Evolutionary conservation across 1,284 basidiomycete species (phyloP).

Genomic region (Clitocybe nebularis): DNA sequence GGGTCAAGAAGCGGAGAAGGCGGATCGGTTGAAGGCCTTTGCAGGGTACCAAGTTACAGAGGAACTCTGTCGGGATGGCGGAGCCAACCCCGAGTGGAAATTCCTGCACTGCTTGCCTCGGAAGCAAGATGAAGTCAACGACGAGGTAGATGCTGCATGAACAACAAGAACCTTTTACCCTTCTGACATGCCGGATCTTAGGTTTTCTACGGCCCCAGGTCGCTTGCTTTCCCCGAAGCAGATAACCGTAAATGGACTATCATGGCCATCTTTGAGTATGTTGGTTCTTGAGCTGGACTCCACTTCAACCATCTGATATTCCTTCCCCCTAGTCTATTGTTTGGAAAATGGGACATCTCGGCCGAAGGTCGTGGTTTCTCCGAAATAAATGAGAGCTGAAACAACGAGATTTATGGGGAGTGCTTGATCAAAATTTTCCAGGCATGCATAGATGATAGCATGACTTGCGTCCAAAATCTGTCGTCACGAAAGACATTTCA

Average conservation of each 20-base stretch:
- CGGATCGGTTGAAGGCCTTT: conserved; percentile 85
- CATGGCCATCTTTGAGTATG: conserved; percentile 84
- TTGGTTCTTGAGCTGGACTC: too few species aligned
- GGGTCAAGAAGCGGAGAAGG: conserved; percentile 96
- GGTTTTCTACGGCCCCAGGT: conserved; percentile 77
- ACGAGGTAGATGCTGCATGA: conserved; percentile 60
- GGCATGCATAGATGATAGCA: too few species aligned
- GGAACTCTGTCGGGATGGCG: conserved; percentile 69
- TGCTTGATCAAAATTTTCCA: too few species aligned
- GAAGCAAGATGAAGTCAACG: conserved; percentile 91
- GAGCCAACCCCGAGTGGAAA: conserved; percentile 87
- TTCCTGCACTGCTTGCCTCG: conserved; percentile 97
- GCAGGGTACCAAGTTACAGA: conserved; percentile 95
- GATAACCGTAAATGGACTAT: conserved; percentile 95
- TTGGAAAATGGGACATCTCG: conserved; percentile 29
- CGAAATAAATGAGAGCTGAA: too few species aligned
- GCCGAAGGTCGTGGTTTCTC: conserved; percentile 8
- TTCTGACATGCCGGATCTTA: conserved; percentile 20
- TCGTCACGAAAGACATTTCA: too few species aligned
- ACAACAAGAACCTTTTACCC: background rate
- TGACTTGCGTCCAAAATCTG: too few species aligned
- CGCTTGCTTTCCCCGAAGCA: conserved; percentile 70
- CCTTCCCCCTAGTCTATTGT: conserved; percentile 26
- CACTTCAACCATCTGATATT: too few species aligned
- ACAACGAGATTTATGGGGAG: too few species aligned